phyloP scores from a whole-genome alignment of 176 grass and related monocot species.

The Luzula sylvatica region DNA sequence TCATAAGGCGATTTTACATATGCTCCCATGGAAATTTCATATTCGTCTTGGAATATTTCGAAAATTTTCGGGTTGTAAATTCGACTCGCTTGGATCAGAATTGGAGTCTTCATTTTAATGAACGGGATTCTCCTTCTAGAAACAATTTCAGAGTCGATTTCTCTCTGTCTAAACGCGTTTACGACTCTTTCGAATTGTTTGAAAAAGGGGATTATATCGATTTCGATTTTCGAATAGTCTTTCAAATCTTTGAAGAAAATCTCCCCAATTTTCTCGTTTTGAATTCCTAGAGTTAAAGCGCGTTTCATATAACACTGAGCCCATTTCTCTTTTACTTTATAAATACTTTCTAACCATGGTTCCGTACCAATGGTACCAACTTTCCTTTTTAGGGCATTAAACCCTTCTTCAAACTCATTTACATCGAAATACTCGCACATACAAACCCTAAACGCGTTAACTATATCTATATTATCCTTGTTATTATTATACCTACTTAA shows the following conservation, averaged over 20 bases:
- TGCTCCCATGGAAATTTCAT: constrained; percentile 24
- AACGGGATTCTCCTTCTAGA: constrained; percentile 21
- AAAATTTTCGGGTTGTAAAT: constrained; percentile 20
- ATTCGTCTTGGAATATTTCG: constrained; percentile 29
- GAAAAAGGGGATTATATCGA: constrained; percentile 23
- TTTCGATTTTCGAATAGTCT: constrained; percentile 20
- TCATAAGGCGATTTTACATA: constrained; percentile 6
- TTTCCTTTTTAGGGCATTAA: constrained; percentile 28
- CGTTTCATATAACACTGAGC: constrained; percentile 26
- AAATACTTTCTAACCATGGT: constrained; percentile 21
- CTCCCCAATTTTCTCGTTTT: constrained; percentile 14
- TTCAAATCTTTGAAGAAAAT: constrained; percentile 23
- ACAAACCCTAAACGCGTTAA: constrained; percentile 23
- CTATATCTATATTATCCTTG: constrained; percentile 8
- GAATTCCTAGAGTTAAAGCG: constrained; percentile 14
- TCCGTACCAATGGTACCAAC: background rate
- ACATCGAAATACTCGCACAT: constrained; percentile 26
- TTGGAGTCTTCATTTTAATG: constrained; percentile 23
- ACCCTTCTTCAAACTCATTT: constrained; percentile 21
- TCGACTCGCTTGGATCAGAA: constrained; percentile 27
- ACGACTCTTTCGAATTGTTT: constrained; percentile 21
- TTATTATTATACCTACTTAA: constrained; percentile 22
- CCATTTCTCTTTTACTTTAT: constrained; percentile 30
- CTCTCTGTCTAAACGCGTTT: constrained; percentile 13
- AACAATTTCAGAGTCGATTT: constrained; percentile 19